These are phyloP conservation scores for Lactuca sativa DNA, from an alignment of 129 eudicot species.

Conservation along the genomic window DNA sequence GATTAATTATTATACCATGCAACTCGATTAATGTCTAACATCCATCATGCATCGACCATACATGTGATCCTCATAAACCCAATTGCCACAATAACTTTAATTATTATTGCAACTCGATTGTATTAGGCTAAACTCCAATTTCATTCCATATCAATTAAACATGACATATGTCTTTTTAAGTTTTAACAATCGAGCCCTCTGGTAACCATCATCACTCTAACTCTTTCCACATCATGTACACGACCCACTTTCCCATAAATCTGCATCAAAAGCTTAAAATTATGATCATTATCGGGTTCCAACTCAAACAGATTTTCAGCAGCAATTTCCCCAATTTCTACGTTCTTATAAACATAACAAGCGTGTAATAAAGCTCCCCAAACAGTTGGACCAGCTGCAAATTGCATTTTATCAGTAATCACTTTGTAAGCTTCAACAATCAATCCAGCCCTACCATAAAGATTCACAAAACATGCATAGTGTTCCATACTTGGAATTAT, in stretches of 20 bases:
- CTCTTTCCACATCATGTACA: slow-evolving; percentile 50
- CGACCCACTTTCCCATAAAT: slow-evolving; percentile 55
- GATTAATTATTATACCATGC: too few species aligned
- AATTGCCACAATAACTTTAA: too few species aligned
- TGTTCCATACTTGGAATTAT: slow-evolving; percentile 73
- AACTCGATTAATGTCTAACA: too few species aligned
- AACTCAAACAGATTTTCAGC: slow-evolving; percentile 57
- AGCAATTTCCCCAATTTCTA: slow-evolving; percentile 63
- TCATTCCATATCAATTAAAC: too few species aligned
- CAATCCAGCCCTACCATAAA: slow-evolving; percentile 70
- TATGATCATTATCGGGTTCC: slow-evolving; percentile 76
- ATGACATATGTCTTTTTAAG: too few species aligned
- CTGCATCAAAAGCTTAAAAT: slow-evolving; percentile 66
- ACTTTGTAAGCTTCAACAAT: slow-evolving; percentile 53
- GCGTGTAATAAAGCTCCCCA: slow-evolving; percentile 95
- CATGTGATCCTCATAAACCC: too few species aligned
- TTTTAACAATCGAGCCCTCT: slow-evolving; percentile 55
- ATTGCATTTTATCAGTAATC: slow-evolving; percentile 46
- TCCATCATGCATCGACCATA: too few species aligned
- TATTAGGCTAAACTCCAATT: too few species aligned
- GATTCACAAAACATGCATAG: slow-evolving; percentile 80
- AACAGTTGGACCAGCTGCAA: slow-evolving; percentile 71
- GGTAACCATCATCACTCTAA: slow-evolving; percentile 61
- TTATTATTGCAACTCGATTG: too few species aligned
- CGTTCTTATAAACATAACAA: slow-evolving; percentile 65